These are phyloP conservation scores for Aureobasidium leucospermi DNA, from an alignment of 2,329 filamentous ascomycete genomes.

Conservation along the genomic window DNA sequence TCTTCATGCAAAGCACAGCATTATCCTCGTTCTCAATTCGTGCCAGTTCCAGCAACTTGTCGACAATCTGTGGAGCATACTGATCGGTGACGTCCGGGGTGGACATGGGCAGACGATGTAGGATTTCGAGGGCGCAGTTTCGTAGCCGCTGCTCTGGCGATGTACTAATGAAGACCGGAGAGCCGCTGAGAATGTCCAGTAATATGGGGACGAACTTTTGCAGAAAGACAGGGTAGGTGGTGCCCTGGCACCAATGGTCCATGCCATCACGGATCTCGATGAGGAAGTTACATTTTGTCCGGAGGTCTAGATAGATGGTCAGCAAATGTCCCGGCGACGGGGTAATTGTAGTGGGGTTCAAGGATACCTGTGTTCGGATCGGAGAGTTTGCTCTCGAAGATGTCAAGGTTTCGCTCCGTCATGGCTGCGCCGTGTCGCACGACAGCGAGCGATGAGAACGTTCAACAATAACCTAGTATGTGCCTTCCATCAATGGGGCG, in stretches of 20 bases:
- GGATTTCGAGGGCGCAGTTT: constrained; percentile 87
- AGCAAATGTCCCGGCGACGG: neutral
- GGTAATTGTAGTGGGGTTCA: neutral
- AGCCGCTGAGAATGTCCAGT: constrained; percentile 73
- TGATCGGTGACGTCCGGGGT: constrained; percentile 77
- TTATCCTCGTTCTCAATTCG: constrained; percentile 96
- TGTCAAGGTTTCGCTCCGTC: constrained; percentile 38
- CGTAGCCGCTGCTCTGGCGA: constrained; percentile 90
- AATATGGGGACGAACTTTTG: constrained; percentile 86
- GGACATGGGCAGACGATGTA: constrained; percentile 74
- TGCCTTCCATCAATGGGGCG: constrained; percentile 6
- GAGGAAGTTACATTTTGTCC: constrained; percentile 70
- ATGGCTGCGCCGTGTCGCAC: constrained; percentile 19
- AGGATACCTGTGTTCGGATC: constrained; percentile 27
- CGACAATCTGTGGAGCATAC: constrained; percentile 81
- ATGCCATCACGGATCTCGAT: constrained; percentile 84
- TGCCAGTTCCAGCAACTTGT: constrained; percentile 82
- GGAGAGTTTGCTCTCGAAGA: constrained; percentile 40
- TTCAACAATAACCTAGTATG: neutral
- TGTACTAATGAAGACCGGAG: constrained; percentile 84
- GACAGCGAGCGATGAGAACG: constrained; percentile 1
- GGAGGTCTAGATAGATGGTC: constrained; percentile 2
- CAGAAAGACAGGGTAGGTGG: constrained; percentile 73
- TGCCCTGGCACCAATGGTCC: constrained; percentile 75
- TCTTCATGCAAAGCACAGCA: constrained; percentile 96